Base-by-base conservation (phyloP, 169 alveolate species). In the Hepatocystis sp. region DNA sequence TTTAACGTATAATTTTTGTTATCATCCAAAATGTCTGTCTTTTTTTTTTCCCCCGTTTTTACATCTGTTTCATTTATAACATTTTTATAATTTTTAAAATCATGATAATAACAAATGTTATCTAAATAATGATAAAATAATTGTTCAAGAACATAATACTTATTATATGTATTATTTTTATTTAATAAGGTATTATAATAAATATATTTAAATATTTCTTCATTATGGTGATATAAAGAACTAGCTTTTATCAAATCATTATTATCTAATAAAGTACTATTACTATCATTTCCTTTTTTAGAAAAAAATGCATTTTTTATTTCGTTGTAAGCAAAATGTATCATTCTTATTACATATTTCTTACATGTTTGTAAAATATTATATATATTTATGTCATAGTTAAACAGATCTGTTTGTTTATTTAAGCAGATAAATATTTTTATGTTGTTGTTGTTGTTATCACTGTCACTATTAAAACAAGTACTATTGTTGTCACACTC, bases 361-460 rank as follows among this genome's bases (percentile, higher is more conserved):
- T 81, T 61, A 32, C 27, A 34, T 17, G 67, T 63, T 51, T n/a
- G 53, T 25, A 81, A 21, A 19, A 53, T 32, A 25, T 81, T 36
- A 42, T 61, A 61, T 11, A 64, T 21, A 23, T 60, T 36, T 36
- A 5, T 63, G 32, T 27, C 47, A 44, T 56, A 30, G 17, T 47
- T 28, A n/a, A 81, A 51, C 3, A 8, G 13, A 30, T 61, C 17
- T 32, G 34, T 81, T 47, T 52, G 27, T 56, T 64, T 81, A 81
- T 81, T 81, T 52, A 81, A 34, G 30, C 89, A 81, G 2, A 81
- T 81, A 66, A 81, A 81, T 64, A 81, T 61, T 36, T 81, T 81
- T 5, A 81, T 81, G 23, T 47, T 49, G 19, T n/a, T n/a, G n/a
- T n/a, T n/a, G n/a, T n/a, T n/a, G n/a, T n/a, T n/a, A n/a, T n/a